Base-by-base conservation (phyloP, 306 rosid species). In the Clitoria ternatea region DNA sequence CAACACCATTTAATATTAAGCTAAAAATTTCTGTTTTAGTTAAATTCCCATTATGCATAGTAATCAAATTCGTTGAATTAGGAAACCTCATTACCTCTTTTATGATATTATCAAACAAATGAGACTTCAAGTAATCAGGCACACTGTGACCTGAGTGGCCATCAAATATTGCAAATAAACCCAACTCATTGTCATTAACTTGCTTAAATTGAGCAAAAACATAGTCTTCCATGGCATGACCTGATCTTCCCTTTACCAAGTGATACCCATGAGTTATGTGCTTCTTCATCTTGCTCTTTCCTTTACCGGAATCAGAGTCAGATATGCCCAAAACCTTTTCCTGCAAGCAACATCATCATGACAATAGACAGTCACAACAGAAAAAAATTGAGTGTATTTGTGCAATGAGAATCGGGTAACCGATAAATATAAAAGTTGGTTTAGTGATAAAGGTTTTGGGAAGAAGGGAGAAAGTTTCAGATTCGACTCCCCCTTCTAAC, bases 221-320 rank as follows among this genome's bases (percentile, higher is more conserved):
- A 56, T 91, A 95, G 61, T 91, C 99, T 79, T 95, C 97, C 99
- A 95, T 95, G 53, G 90, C 78, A 75, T 87, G 97, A 42, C 66
- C 61, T 10, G 91, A 81, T 83, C 62, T 89, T 64, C 96, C 99
- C 77, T 94, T 84, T 6, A 94, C 96, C 91, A 94, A 82, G 80
- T 91, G 95, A 73, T 76, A 94, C 61, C 97, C 99, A 82, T 89
- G 99, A 43, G 90, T 89, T 7, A 87, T 63, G 59, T 80, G 56
- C 79, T 91, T 90, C 6, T 84, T 84, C 81, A 89, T 81, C 84
- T 95, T 95, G 96, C 99, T 95, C 87, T 95, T 95, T 61, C 99
- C 99, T 80, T 95, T 95, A 75, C 98, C 99, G 15, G 97, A 89
- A 75, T 91, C 97, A 1, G 96, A 48, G 69, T 91, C 96, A 2